phyloP scores from a whole-genome alignment of 2,329 filamentous ascomycete genomes.

The Diaporthe sp. region DNA sequence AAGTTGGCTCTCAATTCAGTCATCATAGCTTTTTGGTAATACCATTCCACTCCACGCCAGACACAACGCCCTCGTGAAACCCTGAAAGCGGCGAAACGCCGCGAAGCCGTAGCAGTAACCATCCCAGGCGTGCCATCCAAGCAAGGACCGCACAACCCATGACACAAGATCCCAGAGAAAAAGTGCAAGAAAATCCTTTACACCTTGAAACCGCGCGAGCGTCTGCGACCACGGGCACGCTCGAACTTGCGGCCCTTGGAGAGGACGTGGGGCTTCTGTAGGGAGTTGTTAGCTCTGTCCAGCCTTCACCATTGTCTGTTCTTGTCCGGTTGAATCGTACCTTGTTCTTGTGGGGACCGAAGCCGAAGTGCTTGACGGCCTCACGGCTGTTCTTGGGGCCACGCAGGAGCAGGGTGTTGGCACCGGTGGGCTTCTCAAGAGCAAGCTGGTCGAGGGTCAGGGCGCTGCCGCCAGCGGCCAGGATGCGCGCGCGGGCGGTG shows the following conservation, averaged over 20 bases:
- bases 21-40: slow-evolving; percentile 40
- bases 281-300: slow-evolving; percentile 45
- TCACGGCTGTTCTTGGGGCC: slow-evolving; percentile 98
- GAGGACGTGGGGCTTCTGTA: slow-evolving; percentile 92
- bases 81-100: slow-evolving; percentile 24
- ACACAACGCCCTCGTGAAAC: slow-evolving; percentile 47
- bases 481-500: slow-evolving; percentile 92
- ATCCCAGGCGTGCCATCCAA: slow-evolving; percentile 30
- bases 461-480: slow-evolving; percentile 92
- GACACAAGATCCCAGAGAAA: slow-evolving; percentile 22
- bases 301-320: no score
- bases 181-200: slow-evolving; percentile 64
- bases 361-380: slow-evolving; percentile 99
- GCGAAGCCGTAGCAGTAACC: slow-evolving; percentile 26
- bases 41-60: slow-evolving; percentile 45
- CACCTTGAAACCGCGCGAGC: slow-evolving; percentile 99
- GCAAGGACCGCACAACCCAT: slow-evolving; percentile 29
- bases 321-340: slow-evolving; percentile 57
- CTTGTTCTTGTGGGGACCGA: slow-evolving; percentile 98
- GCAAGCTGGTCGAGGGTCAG: slow-evolving; percentile 98
- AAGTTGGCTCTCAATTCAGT: slow-evolving; percentile 36
- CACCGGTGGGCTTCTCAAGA: slow-evolving; percentile 91
- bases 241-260: slow-evolving; percentile 99
- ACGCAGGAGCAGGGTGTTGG: slow-evolving; percentile 96
- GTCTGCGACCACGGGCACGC: slow-evolving; percentile 97